A percentile compares a stretch with the other conserved stretches of the same genome.
phyloP scores from a whole-genome alignment of 1,284 basidiomycete genomes.

The Moesziomyces sp. region DNA sequence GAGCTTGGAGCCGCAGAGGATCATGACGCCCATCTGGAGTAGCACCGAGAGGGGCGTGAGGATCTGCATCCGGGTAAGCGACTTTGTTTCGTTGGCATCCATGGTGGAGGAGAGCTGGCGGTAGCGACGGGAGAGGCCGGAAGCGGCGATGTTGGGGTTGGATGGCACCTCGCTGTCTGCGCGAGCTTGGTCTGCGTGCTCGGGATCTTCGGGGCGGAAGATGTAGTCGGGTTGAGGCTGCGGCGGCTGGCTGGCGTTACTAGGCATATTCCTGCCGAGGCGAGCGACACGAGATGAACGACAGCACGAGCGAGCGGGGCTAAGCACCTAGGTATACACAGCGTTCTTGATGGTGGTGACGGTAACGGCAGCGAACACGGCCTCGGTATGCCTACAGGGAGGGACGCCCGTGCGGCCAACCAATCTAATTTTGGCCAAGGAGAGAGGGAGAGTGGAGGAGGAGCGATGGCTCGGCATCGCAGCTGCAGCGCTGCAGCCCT shows the following conservation, averaged over 20 bases:
- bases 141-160: constrained; percentile 14
- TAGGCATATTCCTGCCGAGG: constrained; percentile 22
- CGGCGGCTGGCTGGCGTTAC: constrained; percentile 14
- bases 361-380: neutral
- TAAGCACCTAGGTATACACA: neutral
- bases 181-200: constrained; percentile 32
- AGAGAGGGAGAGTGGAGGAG: constrained; percentile 2
- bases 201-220: constrained; percentile 50
- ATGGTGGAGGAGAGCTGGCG: constrained; percentile 39
- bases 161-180: constrained; percentile 22
- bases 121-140: constrained; percentile 31
- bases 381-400: neutral
- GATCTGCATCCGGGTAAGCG: constrained; percentile 50
- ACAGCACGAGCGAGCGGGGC: constrained; percentile 2
- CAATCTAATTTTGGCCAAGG: constrained; percentile 15
- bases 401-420: neutral
- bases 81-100: constrained; percentile 42
- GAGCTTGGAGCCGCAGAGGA: constrained; percentile 45
- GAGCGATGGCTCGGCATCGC: neutral
- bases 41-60: constrained; percentile 48
- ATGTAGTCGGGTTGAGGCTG: constrained; percentile 67
- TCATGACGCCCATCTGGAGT: constrained; percentile 50
- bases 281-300: neutral
- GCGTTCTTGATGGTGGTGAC: neutral
- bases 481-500: neutral